These are phyloP conservation scores for Primulina tabacum DNA, from an alignment of 257 asterid genomes.

Conservation along the genomic window DNA sequence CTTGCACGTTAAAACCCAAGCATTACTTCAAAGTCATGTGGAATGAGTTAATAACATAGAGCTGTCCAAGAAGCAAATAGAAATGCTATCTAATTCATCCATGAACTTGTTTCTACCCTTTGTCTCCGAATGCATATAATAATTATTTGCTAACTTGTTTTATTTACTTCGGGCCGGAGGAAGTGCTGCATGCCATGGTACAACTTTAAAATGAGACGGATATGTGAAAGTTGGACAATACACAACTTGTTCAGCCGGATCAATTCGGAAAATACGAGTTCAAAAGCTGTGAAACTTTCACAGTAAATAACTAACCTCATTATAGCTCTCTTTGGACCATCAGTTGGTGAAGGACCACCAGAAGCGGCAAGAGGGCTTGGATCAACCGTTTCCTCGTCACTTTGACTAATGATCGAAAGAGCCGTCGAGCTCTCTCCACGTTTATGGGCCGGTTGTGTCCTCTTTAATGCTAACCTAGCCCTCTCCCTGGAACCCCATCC, in stretches of 20 bases:
- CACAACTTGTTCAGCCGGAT: slow-evolving; percentile 13
- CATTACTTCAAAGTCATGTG: slow-evolving; percentile 13
- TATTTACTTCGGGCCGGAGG: not conserved
- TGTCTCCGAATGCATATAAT: not conserved
- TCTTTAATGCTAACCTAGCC: slow-evolving; percentile 68
- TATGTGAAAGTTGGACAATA: not conserved
- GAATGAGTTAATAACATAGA: slow-evolving; percentile 11
- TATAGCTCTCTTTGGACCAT: slow-evolving; percentile 73
- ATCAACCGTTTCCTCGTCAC: slow-evolving; percentile 69
- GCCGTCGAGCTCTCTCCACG: slow-evolving; percentile 62
- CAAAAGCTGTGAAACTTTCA: slow-evolving; percentile 16
- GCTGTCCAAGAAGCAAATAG: slow-evolving; percentile 7
- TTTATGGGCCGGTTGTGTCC: slow-evolving; percentile 55
- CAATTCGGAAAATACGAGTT: slow-evolving; percentile 5
- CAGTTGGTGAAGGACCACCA: slow-evolving; percentile 65
- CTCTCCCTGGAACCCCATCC: slow-evolving; percentile 93
- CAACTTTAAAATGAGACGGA: not conserved
- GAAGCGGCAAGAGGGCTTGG: slow-evolving; percentile 55
- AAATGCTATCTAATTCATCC: slow-evolving; percentile 12
- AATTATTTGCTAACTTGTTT: not conserved
- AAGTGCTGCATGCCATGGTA: not conserved
- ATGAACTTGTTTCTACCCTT: not conserved
- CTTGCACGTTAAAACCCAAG: not conserved
- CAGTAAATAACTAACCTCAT: slow-evolving; percentile 55
- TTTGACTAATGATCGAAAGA: slow-evolving; percentile 42